Base-by-base conservation (phyloP, 139 green algal species). In the Tetratostichococcus sp. region DNA sequence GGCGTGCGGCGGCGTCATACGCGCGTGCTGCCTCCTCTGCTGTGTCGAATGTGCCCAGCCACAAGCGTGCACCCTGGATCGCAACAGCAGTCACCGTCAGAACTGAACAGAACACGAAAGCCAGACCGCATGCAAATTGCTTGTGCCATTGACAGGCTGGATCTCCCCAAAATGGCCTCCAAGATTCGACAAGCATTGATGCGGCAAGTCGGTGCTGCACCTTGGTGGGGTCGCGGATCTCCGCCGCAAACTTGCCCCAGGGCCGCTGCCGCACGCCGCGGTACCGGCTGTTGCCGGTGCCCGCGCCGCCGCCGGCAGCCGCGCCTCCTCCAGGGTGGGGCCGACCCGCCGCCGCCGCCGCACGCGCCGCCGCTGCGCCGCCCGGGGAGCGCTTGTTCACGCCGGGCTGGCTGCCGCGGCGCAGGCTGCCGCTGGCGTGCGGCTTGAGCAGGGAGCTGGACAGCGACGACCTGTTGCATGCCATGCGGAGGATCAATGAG, bases 31-130 rank as follows among this genome's bases (percentile, higher is more conserved):
- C 91, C 81, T 94, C 90, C 83, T 93, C 75, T 17, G 91, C 87
- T 3, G 86, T 90, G 73, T 97, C 91, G 83, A 93, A 97, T 8
- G 91, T 97, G 65, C 92, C 92, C 72, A 97, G 85, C 92, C 92
- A 97, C 75, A 92, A 72, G 17, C 91, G 80, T 43, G 79, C 83
- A 31, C 88, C 86, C 65, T 79, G 80, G 65, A 50, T 70, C 8
- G 39, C 39, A 11, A 5, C 67, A 43, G 1, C 79, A 83, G 72
- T 88, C 86, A 17, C 83, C 6, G 11, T 50, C 39, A 50, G 8
- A 11, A 50, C n/a, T 50, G 39, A 6, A 50, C 8, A 11, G 39
- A 50, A 50, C 39, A 50, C 39, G 39, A 62, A 8, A 62, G 11
- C 22, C 2, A 65, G 34, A 88, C 87, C 73, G 87, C 83, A 83